Conservation (phyloP, 257 asterid species). For the Nicotiana paniculata region DNA sequence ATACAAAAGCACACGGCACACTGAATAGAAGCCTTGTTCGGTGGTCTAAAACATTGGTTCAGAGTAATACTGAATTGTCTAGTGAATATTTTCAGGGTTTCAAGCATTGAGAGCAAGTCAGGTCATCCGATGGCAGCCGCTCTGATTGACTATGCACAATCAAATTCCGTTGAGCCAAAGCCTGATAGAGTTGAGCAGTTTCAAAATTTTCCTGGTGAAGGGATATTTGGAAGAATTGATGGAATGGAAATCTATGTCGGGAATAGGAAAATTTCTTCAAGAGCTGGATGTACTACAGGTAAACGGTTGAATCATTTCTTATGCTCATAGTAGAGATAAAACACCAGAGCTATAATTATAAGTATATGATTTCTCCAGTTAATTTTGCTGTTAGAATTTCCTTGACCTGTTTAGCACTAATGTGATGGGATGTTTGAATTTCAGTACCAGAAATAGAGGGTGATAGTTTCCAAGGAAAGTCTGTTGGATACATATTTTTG, state of each 20-base stretch:
- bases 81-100: constrained; percentile 42
- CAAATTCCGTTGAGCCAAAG: constrained; percentile 39
- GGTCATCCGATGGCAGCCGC: constrained; percentile 90
- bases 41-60: not conserved
- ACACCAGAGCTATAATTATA: not conserved
- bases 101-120: constrained; percentile 86
- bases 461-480: constrained; percentile 43
- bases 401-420: not conserved
- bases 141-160: constrained; percentile 48
- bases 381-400: not conserved
- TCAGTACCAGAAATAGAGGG: constrained; percentile 61
- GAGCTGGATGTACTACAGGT: constrained; percentile 70
- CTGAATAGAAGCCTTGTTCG: not conserved
- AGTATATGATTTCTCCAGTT: not conserved
- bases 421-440: not conserved
- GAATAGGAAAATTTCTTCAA: constrained; percentile 54
- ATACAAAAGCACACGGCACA: not conserved
- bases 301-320: not conserved
- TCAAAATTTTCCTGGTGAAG: constrained; percentile 80
- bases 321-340: not conserved
- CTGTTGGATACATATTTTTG: constrained; percentile 56
- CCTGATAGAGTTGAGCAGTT: constrained; percentile 61
- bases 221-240: constrained; percentile 68
- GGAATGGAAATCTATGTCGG: constrained; percentile 53
- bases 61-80: not conserved